Base-by-base conservation (phyloP, 345 rosid species). In the Clarkia xantiana region DNA sequence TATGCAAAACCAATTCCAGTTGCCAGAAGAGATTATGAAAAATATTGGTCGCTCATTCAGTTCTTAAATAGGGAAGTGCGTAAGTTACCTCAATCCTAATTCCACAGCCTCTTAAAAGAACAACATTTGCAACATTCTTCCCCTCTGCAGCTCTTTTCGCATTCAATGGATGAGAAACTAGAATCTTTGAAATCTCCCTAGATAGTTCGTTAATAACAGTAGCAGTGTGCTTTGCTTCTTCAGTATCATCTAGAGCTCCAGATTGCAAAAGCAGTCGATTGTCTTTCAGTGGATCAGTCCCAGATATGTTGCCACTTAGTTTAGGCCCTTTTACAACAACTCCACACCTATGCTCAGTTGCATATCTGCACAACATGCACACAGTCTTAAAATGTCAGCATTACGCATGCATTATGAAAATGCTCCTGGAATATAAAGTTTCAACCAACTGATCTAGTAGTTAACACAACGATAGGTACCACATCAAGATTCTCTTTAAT, bases 301-400 rank as follows among this genome's bases (percentile, higher is more conserved):
- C 94, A 45, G 94, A 83, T 74, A 91, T 83, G 64, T 86, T 91
- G 52, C 96, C 94, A 55, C 96, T 91, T 23, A 91, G 67, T 62
- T 62, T 76, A 51, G 94, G 90, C 23, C 98, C 96, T 63, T 86
- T 83, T 14, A 86, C 98, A 66, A 91, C 98, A 55, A 91, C 96
- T 29, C 98, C 96, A 60, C 94, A 86, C 72, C 94, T 77, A 53
- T 91, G 96, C 59, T 91, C 96, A 25, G 96, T 91, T 18, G 96
- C 98, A 72, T 91, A 91, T 77, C 98, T 84, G 58, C 41, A 49
- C 38, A 50, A 50, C 42, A 42, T 36, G 18, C 36, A 40, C 15
- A 17, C 18, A 15, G 41, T 15, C 53, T 25, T 38, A n/a, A 14
- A 29, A 29, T 29, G 36, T 29, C 36, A 29, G 8, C 36, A 29